Evolutionary conservation across 2,329 filamentous ascomycete species (phyloP).

Genomic region (Venturia aucupariae): DNA sequence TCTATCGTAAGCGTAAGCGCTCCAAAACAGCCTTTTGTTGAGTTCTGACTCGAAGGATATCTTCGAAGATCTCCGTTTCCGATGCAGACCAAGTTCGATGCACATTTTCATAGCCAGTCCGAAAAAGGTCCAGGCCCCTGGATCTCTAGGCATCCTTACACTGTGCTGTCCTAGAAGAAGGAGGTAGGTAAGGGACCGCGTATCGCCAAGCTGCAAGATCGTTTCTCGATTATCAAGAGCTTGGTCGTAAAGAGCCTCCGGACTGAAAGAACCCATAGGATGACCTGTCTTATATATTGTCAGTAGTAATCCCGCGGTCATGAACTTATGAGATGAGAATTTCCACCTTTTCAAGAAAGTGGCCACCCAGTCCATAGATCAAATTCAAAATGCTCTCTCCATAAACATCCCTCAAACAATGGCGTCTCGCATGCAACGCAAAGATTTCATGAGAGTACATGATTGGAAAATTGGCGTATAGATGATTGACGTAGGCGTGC

Average conservation of each 20-base stretch:
- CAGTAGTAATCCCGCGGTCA: background rate
- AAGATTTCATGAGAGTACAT: slow-evolving; percentile 3
- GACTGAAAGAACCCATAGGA: background rate
- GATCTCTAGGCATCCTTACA: background rate
- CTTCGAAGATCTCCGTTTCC: background rate
- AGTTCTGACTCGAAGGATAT: background rate
- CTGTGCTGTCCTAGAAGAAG: background rate
- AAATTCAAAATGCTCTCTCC: background rate
- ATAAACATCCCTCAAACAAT: background rate
- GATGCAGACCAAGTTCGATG: slow-evolving; percentile 5
- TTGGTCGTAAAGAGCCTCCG: too few relatives aligned
- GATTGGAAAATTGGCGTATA: slow-evolving; percentile 4
- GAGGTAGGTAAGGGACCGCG: background rate
- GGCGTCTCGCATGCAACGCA: background rate
- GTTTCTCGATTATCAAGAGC: too few relatives aligned
- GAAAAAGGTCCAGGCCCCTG: background rate
- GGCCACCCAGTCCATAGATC: background rate
- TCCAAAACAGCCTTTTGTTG: background rate
- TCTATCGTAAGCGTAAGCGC: background rate
- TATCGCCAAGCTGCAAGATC: background rate
- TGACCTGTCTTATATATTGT: background rate
- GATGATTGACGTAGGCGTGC: slow-evolving; percentile 1
- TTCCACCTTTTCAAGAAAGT: slow-evolving; percentile 2
- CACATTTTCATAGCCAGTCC: slow-evolving; percentile 4
- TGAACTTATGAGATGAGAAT: background rate